Base-by-base conservation (phyloP, 306 rosid species). In the Rosa multiflora region DNA sequence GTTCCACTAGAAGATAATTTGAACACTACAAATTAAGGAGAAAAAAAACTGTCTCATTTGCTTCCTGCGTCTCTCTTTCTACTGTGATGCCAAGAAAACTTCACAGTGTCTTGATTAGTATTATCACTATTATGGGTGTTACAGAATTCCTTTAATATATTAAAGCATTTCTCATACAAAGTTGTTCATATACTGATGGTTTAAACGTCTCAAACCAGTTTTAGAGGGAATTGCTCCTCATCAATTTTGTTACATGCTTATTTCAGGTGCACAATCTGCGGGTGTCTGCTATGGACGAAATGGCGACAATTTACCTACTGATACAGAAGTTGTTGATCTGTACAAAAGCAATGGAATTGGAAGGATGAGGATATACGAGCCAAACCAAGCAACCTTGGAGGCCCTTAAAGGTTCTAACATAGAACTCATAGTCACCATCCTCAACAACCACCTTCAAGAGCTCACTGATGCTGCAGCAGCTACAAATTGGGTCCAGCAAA, bases 361-460 rank as follows among this genome's bases (percentile, higher is more conserved):
- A 1, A 64, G 35, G 71, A 87, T 89, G 82, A 73, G 88, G 1
- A 72, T 89, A 8, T 91, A 91, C 21, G 68, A 6, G 8, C 90
- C 93, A 20, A 20, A 84, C 40, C 46, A 43, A 73, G 39, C 76
- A 74, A 78, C 85, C 13, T 72, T 87, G 0, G n/a, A 83, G 47
- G 90, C 96, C 11, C 91, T 91, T 0, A 78, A 6, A 74, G 91
- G 89, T 68, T 89, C 90, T 14, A 82, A 83, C 85, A 89, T 91
- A 8, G 90, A 86, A 10, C 62, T 91, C 53, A 51, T 71, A 14
- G 53, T 89, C 48, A 89, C 78, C 52, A 87, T 87, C 40, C 76
- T 80, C 2, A 82, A 32, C 5, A 72, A 74, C 0, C 15, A 52
- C 0, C 82, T 91, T 23, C 52, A 73, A 76, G 61, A 76, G 43